Evolutionary conservation across 257 asterid species (phyloP).

Genomic region (Scutellaria barbata): DNA sequence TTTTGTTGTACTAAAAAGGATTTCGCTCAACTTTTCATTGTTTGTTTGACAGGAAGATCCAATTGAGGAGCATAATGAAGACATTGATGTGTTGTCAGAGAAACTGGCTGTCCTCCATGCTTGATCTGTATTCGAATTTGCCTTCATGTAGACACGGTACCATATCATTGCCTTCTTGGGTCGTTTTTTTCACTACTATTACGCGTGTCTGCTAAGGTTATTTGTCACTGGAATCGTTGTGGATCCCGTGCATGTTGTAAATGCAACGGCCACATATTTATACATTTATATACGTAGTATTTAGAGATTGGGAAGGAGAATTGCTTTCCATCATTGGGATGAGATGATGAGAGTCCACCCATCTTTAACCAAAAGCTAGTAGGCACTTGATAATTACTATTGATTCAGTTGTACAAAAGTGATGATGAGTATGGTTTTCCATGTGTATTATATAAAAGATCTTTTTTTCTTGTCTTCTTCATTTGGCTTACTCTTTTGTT

Average conservation of each 20-base stretch:
- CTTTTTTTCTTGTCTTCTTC: background rate
- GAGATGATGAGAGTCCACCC: too few relatives aligned
- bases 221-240: too few relatives aligned
- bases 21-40: background rate
- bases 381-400: background rate
- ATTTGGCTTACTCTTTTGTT: too few relatives aligned
- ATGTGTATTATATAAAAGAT: conserved; percentile 3
- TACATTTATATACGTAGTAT: conserved; percentile 16
- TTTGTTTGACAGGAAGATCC: conserved; percentile 46
- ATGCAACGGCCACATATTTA: conserved; percentile 22
- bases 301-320: conserved; percentile 24
- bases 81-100: conserved; percentile 52
- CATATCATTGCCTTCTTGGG: background rate
- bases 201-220: background rate
- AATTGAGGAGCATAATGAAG: conserved; percentile 51
- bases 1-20: too few relatives aligned
- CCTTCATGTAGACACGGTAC: background rate
- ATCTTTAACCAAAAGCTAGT: background rate
- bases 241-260: background rate
- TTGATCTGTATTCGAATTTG: conserved; percentile 34
- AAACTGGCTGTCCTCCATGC: conserved; percentile 53
- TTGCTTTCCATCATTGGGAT: conserved; percentile 13
- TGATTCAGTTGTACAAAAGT: conserved; percentile 14
- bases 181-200: background rate
- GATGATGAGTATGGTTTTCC: background rate